These are phyloP conservation scores for Pseudogymnoascus sp. DNA, from an alignment of 2,329 filamentous ascomycete species.

Conservation along the genomic window DNA sequence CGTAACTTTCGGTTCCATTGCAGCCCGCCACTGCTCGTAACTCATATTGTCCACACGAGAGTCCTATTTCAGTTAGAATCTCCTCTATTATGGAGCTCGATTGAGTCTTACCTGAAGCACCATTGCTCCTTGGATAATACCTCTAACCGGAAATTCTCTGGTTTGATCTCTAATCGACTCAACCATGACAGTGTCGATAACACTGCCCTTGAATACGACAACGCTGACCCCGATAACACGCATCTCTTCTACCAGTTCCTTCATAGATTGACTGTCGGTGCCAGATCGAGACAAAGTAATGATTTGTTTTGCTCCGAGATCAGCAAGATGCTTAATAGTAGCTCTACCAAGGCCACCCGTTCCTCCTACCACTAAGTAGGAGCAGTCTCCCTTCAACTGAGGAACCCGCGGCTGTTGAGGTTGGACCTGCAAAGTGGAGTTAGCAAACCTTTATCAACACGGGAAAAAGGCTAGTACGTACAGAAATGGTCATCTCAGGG, in stretches of 20 bases:
- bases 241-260: not conserved
- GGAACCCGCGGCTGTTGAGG: not conserved
- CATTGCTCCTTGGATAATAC: not conserved
- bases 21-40: constrained; percentile 12
- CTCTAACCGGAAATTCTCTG: not conserved
- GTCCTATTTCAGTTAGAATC: not conserved
- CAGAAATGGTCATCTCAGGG: not conserved
- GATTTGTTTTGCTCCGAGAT: not conserved
- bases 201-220: not conserved
- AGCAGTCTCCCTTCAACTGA: not conserved
- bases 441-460: too few relatives aligned
- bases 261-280: not conserved
- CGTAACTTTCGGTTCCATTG: constrained; percentile 14
- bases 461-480: not conserved
- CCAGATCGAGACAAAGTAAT: not conserved
- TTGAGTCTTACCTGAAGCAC: not conserved
- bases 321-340: not conserved
- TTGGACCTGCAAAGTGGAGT: not conserved
- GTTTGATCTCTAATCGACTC: not conserved
- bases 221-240: not conserved
- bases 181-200: not conserved
- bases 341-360: not conserved
- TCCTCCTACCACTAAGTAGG: not conserved
- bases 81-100: too few relatives aligned
- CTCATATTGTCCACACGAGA: not conserved